Evolutionary conservation across 257 asterid species (phyloP).

Genomic region (Thymus quinquecostatus): DNA sequence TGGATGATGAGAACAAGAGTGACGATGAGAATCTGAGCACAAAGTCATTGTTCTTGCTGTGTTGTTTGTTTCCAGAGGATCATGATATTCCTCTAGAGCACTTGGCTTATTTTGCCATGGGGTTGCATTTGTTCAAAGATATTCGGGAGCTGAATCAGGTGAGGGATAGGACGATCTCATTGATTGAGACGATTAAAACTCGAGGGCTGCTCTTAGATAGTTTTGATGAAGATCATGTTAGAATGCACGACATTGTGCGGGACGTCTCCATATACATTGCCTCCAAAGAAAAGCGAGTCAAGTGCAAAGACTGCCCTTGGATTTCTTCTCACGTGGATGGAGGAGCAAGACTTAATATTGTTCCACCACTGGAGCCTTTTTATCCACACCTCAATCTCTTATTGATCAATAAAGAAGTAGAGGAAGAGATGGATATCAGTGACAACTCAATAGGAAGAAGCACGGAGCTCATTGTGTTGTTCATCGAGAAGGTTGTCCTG

Average conservation of each 20-base stretch:
- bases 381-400: conserved; percentile 17
- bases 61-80: conserved; percentile 28
- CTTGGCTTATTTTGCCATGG: conserved; percentile 20
- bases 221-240: neutral
- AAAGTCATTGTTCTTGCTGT: conserved; percentile 8
- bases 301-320: too few species aligned
- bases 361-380: neutral
- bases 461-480: conserved; percentile 20
- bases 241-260: conserved; percentile 30
- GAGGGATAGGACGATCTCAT: conserved; percentile 3
- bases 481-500: neutral
- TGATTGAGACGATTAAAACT: neutral
- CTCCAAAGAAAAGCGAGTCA: too few species aligned
- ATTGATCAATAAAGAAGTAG: neutral
- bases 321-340: too few species aligned
- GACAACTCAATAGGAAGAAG: neutral
- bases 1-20: too few species aligned
- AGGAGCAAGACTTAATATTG: neutral
- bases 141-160: conserved; percentile 13
- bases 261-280: too few species aligned
- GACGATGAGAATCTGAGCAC: too few species aligned
- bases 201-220: conserved; percentile 19
- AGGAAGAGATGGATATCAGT: neutral
- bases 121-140: conserved; percentile 19
- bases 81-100: conserved; percentile 2